phyloP scores from a whole-genome alignment of 2,329 filamentous ascomycete genomes.

The Domatiomyces catenatus region DNA sequence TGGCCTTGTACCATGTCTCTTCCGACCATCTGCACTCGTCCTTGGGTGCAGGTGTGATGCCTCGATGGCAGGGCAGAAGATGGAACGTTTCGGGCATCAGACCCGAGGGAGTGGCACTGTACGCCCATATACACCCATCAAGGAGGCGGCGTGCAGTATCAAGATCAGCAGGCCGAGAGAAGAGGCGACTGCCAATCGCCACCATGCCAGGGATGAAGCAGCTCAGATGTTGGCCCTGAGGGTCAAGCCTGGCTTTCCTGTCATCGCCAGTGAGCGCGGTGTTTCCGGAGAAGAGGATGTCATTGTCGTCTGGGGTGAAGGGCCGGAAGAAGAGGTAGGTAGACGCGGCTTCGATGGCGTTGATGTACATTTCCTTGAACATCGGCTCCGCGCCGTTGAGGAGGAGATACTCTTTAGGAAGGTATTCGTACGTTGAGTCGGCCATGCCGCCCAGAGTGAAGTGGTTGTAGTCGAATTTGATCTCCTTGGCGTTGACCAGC shows the following conservation, averaged over 20 bases:
- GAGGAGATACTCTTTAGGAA: slow-evolving; percentile 24
- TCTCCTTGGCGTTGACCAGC: slow-evolving; percentile 33
- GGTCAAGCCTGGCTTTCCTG: slow-evolving; percentile 14
- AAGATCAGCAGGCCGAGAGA: slow-evolving; percentile 39
- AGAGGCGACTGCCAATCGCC: slow-evolving; percentile 49
- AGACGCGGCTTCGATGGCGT: slow-evolving; percentile 27
- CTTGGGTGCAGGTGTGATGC: not conserved
- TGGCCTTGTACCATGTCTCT: not conserved
- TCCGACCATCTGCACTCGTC: not conserved
- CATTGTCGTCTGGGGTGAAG: slow-evolving; percentile 31
- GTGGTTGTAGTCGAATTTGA: slow-evolving; percentile 28
- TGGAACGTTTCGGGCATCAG: slow-evolving; percentile 48
- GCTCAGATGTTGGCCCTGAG: slow-evolving; percentile 43
- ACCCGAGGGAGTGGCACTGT: slow-evolving; percentile 40
- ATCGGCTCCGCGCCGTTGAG: slow-evolving; percentile 29
- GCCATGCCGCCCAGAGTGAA: slow-evolving; percentile 34
- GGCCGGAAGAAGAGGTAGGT: slow-evolving; percentile 35
- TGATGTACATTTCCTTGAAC: slow-evolving; percentile 44
- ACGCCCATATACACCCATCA: slow-evolving; percentile 49
- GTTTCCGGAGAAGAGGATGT: slow-evolving; percentile 33
- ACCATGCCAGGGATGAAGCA: slow-evolving; percentile 61
- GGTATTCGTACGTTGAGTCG: slow-evolving; percentile 14
- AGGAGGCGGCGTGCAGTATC: slow-evolving; percentile 43
- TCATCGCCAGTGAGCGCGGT: slow-evolving; percentile 25
- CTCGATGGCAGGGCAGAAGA: slow-evolving; percentile 16